These are phyloP conservation scores for Corchorus capsularis DNA, from an alignment of 345 rosid genomes.

Conservation along the genomic window DNA sequence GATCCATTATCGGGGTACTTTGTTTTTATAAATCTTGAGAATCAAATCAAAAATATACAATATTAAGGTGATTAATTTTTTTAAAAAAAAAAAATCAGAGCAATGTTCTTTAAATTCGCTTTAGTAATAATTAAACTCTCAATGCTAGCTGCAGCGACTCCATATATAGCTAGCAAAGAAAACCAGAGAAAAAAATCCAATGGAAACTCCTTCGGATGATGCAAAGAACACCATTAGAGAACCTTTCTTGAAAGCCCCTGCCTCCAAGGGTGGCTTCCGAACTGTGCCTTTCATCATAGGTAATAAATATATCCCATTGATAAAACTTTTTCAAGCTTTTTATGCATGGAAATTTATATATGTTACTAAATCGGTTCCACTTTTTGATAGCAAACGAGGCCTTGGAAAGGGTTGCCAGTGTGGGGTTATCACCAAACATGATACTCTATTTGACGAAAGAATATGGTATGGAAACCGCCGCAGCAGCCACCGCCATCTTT, in stretches of 20 bases:
- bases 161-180: not conserved
- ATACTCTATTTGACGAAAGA: conserved; percentile 55
- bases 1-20: no score
- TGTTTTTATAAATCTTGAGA: no score
- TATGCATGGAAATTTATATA: not conserved
- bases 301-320: no score
- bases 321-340: no score
- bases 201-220: conserved; percentile 20
- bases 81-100: no score
- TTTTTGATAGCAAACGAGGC: conserved; percentile 55
- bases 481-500: conserved; percentile 48
- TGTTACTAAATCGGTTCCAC: not conserved
- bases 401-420: conserved; percentile 59
- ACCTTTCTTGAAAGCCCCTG: conserved; percentile 30
- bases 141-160: no score
- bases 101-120: no score
- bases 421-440: conserved; percentile 60
- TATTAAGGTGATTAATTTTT: no score
- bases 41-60: no score
- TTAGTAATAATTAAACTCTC: no score
- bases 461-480: conserved; percentile 47
- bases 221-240: conserved; percentile 22
- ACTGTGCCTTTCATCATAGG: conserved; percentile 68
- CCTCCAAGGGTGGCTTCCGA: conserved; percentile 44
- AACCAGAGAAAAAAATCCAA: not conserved